Evolutionary conservation across 1,284 basidiomycete genomes (phyloP).

Genomic region (Farysia itapuensis): DNA sequence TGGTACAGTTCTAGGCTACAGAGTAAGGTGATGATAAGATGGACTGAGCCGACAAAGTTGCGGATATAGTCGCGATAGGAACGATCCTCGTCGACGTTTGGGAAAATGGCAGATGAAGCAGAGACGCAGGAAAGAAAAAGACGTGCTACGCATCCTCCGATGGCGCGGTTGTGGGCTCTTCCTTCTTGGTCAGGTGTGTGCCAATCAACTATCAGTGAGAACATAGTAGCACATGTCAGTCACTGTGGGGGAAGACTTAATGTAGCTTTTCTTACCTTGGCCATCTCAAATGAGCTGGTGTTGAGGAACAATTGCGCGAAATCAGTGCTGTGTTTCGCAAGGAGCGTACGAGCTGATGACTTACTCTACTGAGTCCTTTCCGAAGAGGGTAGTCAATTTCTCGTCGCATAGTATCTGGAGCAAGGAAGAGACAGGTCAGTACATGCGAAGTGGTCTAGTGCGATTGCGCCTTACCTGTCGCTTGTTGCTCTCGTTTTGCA

Average conservation of each 20-base stretch:
- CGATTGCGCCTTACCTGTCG: conserved; percentile 57
- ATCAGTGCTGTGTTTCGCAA: not conserved
- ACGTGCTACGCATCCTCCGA: too few species aligned
- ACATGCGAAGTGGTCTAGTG: not conserved
- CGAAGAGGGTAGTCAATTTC: conserved; percentile 71
- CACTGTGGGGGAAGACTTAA: too few species aligned
- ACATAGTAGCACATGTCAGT: too few species aligned
- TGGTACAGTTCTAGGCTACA: too few species aligned
- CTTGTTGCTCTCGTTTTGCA: conserved; percentile 79
- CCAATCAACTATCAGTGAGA: conserved; percentile 56
- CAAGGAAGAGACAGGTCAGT: conserved; percentile 1
- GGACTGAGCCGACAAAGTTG: too few species aligned
- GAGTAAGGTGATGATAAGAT: too few species aligned
- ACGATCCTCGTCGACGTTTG: too few species aligned
- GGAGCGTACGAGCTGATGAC: conserved; percentile 6
- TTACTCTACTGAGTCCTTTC: conserved; percentile 71
- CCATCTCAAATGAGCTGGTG: conserved; percentile 57
- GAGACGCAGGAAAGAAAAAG: too few species aligned
- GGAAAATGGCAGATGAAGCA: too few species aligned
- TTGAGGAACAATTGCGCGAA: not conserved
- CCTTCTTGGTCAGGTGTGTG: conserved; percentile 53
- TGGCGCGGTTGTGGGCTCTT: too few species aligned
- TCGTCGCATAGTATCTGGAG: conserved; percentile 76
- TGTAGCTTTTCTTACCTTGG: conserved; percentile 36
- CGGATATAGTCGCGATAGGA: too few species aligned